Conservation (phyloP, 2,329 filamentous ascomycete species). For the Paradendryphiella salina region DNA sequence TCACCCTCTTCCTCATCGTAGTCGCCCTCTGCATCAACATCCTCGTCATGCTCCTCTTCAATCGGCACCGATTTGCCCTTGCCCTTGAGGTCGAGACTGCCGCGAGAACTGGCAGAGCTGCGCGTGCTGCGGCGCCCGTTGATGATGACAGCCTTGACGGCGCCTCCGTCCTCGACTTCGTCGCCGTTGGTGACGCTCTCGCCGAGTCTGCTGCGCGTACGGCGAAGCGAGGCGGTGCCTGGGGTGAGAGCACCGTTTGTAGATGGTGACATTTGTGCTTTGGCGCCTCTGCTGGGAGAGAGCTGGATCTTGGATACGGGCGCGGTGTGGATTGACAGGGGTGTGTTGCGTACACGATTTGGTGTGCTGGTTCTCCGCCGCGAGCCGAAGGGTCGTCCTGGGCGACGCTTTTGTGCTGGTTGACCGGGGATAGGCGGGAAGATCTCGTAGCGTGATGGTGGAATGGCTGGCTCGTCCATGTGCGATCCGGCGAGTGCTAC, state of each 20-base stretch:
- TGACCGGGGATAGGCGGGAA: slow-evolving; percentile 69
- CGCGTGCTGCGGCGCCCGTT: slow-evolving; percentile 38
- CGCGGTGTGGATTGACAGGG: slow-evolving; percentile 37
- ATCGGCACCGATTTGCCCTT: slow-evolving; percentile 33
- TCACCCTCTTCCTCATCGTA: slow-evolving; percentile 16
- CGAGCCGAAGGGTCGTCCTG: slow-evolving; percentile 45
- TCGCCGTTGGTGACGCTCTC: slow-evolving; percentile 47
- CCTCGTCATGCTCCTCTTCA: slow-evolving; percentile 40
- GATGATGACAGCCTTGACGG: slow-evolving; percentile 29
- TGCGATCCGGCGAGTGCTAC: slow-evolving; percentile 37
- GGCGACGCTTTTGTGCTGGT: slow-evolving; percentile 39
- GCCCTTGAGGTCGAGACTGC: slow-evolving; percentile 32
- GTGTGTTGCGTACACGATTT: slow-evolving; percentile 30
- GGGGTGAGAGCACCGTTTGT: slow-evolving; percentile 41
- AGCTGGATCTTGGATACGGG: slow-evolving; percentile 40
- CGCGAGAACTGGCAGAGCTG: slow-evolving; percentile 36
- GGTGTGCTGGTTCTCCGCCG: slow-evolving; percentile 45
- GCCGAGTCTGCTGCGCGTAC: slow-evolving; percentile 51
- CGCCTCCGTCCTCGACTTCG: slow-evolving; percentile 37
- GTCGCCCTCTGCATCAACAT: slow-evolving; percentile 26
- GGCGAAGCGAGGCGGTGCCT: slow-evolving; percentile 34
- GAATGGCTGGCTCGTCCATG: slow-evolving; percentile 56
- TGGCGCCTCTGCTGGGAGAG: slow-evolving; percentile 34
- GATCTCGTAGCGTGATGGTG: slow-evolving; percentile 73
- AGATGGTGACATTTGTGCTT: slow-evolving; percentile 32